Conservation (phyloP, 306 rosid species). For the Carpinus fangiana region DNA sequence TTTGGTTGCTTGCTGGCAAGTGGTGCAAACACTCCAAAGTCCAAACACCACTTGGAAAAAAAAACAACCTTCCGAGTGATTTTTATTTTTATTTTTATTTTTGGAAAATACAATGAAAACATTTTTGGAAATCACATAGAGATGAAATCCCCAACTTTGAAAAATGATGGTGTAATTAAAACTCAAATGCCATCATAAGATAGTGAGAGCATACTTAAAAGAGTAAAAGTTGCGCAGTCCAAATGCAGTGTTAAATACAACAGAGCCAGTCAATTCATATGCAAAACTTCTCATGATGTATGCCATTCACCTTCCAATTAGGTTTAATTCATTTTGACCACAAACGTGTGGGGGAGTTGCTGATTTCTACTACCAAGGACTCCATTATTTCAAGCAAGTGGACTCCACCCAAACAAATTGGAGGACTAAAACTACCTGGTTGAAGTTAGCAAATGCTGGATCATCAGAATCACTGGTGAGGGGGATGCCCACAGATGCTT, state of each 20-base stretch:
- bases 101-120: too few relatives aligned
- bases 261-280: neutral
- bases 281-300: neutral
- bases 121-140: too few relatives aligned
- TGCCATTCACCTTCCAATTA: neutral
- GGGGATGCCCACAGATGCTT: constrained; percentile 58
- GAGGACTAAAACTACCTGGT: constrained; percentile 49
- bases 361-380: neutral
- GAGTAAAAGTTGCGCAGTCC: neutral
- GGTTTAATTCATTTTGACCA: neutral
- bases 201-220: neutral
- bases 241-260: neutral
- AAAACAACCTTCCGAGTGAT: constrained; percentile 42
- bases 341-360: neutral
- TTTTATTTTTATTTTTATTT: neutral
- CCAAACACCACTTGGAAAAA: constrained; percentile 59
- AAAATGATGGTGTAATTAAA: neutral
- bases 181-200: neutral
- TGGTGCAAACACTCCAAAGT: constrained; percentile 41
- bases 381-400: neutral
- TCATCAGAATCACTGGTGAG: constrained; percentile 43
- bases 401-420: neutral
- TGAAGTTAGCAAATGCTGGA: constrained; percentile 70
- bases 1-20: constrained; percentile 69
- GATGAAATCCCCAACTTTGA: too few relatives aligned